Conservation (phyloP, 2,329 filamentous ascomycete species). For the Ilyonectria sp. region DNA sequence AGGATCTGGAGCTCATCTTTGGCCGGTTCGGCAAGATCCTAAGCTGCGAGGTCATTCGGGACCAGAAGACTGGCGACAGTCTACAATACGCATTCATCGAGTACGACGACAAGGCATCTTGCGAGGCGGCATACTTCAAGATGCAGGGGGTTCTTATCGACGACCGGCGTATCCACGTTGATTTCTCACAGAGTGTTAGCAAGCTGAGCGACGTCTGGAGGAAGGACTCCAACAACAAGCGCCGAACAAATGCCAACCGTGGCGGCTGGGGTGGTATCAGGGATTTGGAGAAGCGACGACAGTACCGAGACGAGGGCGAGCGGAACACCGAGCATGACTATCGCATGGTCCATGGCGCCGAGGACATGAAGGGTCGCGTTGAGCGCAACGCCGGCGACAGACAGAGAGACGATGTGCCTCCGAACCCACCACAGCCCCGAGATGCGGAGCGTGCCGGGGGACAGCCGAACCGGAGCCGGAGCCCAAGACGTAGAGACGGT, state of each 20-base stretch:
- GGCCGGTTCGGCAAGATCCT: conserved; percentile 95
- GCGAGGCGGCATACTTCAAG: conserved; percentile 97
- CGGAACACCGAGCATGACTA: conserved; percentile 68
- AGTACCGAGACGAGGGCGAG: conserved; percentile 82
- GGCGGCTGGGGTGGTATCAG: conserved; percentile 94
- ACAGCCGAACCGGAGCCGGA: conserved; percentile 39
- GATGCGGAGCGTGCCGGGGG: conserved; percentile 26
- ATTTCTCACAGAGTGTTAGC: conserved; percentile 95
- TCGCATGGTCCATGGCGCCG: conserved; percentile 85
- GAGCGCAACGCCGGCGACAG: conserved; percentile 56
- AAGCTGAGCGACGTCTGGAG: conserved; percentile 93
- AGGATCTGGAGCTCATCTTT: conserved; percentile 96
- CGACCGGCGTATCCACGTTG: conserved; percentile 96
- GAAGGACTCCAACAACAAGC: conserved; percentile 86
- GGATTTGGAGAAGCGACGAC: conserved; percentile 89
- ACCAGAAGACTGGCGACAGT: conserved; percentile 94
- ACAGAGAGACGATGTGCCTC: conserved; percentile 34
- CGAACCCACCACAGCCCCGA: conserved; percentile 18
- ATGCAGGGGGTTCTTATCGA: conserved; percentile 99
- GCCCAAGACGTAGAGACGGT: conserved; percentile 38
- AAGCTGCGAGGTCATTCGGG: conserved; percentile 95
- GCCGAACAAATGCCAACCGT: conserved; percentile 68
- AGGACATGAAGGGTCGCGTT: conserved; percentile 72
- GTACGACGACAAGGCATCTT: conserved; percentile 92
- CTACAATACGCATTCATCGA: conserved; percentile 99